Evolutionary conservation across 352 stramenopile genomes (phyloP).

Genomic region (Phytophthora megakarya): DNA sequence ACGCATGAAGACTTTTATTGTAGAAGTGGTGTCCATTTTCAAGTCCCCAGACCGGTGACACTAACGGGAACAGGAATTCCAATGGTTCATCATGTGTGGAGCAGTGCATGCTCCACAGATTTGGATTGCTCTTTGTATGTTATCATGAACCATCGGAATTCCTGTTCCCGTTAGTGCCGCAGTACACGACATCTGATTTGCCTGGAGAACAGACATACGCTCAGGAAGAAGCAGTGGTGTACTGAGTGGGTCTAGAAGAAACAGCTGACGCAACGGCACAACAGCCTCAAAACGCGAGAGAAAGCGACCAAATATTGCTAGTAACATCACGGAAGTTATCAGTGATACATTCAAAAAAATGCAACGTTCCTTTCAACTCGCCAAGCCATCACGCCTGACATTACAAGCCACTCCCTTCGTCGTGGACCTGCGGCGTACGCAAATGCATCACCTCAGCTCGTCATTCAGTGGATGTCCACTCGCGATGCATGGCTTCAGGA

Average conservation of each 20-base stretch:
- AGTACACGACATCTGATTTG: too few species aligned
- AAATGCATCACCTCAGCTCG: slow-evolving; percentile 24
- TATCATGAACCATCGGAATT: too few species aligned
- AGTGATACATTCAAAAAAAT: neutral
- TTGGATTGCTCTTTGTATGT: too few species aligned
- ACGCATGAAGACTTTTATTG: neutral
- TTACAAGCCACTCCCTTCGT: slow-evolving; percentile 9
- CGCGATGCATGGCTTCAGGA: slow-evolving; percentile 9
- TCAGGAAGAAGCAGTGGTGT: too few species aligned
- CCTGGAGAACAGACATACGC: too few species aligned
- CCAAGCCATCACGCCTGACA: slow-evolving; percentile 1
- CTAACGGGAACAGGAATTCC: too few species aligned
- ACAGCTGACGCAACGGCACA: too few species aligned
- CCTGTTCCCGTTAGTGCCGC: too few species aligned
- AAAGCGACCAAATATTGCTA: slow-evolving; percentile 4
- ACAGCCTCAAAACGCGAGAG: slow-evolving; percentile 4
- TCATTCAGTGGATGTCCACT: slow-evolving; percentile 30
- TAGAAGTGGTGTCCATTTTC: slow-evolving; percentile 1
- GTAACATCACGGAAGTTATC: slow-evolving; percentile 12
- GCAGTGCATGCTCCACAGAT: too few species aligned
- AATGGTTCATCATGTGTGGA: too few species aligned
- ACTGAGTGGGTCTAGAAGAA: too few species aligned
- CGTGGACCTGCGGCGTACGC: slow-evolving; percentile 11
- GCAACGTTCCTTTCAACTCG: neutral
- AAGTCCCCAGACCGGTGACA: too few species aligned